phyloP scores from a whole-genome alignment of 805 yeast species.

The Wickerhamiella shivajii region DNA sequence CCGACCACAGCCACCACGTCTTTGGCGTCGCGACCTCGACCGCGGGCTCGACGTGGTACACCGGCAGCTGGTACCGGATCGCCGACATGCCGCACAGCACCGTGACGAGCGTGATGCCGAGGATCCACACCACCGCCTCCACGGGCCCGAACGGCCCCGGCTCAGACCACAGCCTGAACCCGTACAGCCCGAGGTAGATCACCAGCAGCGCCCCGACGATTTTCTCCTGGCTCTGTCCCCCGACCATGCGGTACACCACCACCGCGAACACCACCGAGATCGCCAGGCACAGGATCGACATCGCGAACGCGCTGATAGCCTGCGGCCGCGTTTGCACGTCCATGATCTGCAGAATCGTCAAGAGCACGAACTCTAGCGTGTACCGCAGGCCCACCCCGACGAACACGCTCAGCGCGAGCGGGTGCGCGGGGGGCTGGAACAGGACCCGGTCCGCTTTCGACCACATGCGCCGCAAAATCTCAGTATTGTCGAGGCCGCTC shows the following conservation, averaged over 20 bases:
- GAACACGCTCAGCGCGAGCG: conserved; percentile 12
- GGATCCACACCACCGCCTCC: conserved; percentile 2
- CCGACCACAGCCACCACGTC: conserved; percentile 6
- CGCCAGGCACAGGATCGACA: conserved; percentile 7
- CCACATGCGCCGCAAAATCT: conserved; percentile 19
- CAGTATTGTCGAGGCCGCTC: conserved; percentile 18
- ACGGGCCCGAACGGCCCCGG: conserved; percentile 5
- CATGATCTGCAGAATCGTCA: conserved; percentile 14
- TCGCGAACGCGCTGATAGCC: background rate
- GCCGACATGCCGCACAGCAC: conserved; percentile 7
- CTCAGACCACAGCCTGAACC: conserved; percentile 2
- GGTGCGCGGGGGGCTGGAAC: conserved; percentile 15
- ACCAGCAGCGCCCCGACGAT: conserved; percentile 1
- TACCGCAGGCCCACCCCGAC: conserved; percentile 13
- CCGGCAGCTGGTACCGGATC: conserved; percentile 2
- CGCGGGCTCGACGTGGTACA: background rate
- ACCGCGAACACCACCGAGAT: conserved; percentile 14
- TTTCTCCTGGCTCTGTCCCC: conserved; percentile 10
- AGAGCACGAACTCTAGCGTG: conserved; percentile 1
- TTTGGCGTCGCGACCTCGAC: background rate
- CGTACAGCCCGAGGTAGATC: conserved; percentile 3
- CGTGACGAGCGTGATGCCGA: conserved; percentile 4
- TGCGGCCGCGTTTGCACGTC: conserved; percentile 12
- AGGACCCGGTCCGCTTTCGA: conserved; percentile 16
- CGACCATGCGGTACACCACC: conserved; percentile 13